Percentiles rank a stretch among this genome's conserved stretches.
These are phyloP conservation scores for Obba rivulosa DNA, from an alignment of 768 basidiomycete genomes.

Conservation along the genomic window DNA sequence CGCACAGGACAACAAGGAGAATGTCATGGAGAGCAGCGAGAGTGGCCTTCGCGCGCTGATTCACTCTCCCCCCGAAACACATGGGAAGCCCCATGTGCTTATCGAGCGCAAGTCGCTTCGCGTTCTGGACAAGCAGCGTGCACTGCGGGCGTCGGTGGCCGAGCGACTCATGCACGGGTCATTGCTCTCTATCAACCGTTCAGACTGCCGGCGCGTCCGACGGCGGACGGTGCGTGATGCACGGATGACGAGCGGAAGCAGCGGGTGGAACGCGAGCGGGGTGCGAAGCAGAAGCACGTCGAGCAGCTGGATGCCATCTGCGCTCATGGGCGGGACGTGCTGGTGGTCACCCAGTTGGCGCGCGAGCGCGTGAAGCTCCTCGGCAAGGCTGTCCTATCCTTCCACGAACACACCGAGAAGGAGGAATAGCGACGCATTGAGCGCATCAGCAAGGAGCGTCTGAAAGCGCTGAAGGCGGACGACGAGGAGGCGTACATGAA, in stretches of 20 bases:
- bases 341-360: conserved; percentile 53
- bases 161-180: conserved; percentile 85
- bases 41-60: conserved; percentile 28
- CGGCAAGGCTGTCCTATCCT: conserved; percentile 72
- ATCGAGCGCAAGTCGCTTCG: conserved; percentile 92
- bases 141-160: conserved; percentile 78
- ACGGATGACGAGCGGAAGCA: conserved; percentile 90
- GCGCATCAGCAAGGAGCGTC: conserved; percentile 92
- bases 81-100: conserved; percentile 81
- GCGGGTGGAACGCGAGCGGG: conserved; percentile 84
- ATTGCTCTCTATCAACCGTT: conserved; percentile 84
- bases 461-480: conserved; percentile 94
- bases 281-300: conserved; percentile 94
- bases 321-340: conserved; percentile 72
- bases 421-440: conserved; percentile 98
- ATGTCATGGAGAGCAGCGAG: conserved; percentile 23
- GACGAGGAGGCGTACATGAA: conserved; percentile 99
- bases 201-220: conserved; percentile 82
- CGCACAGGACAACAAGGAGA: conserved; percentile 26
- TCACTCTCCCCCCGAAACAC: conserved; percentile 57
- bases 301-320: conserved; percentile 89
- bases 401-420: conserved; percentile 90
- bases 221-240: conserved; percentile 88
- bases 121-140: conserved; percentile 87
- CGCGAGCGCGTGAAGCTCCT: conserved; percentile 56